Evolutionary conservation across 2,329 filamentous ascomycete genomes (phyloP).

Genomic region (Colletotrichum viniferum): DNA sequence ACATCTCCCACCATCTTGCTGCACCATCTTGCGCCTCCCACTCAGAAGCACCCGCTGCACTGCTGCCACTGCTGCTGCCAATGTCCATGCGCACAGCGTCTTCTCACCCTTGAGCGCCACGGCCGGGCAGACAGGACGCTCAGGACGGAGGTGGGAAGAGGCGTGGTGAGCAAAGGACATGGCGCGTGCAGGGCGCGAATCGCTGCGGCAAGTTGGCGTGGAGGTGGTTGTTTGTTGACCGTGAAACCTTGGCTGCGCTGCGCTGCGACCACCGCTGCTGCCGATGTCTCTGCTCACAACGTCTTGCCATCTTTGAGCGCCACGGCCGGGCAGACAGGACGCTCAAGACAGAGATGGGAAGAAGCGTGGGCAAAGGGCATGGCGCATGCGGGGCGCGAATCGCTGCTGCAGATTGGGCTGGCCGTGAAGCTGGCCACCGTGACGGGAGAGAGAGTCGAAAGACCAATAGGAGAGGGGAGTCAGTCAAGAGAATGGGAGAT

Average conservation of each 20-base stretch:
- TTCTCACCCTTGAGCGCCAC: not conserved
- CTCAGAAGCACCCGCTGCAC: not conserved
- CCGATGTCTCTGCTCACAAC: not conserved
- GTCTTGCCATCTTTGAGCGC: not conserved
- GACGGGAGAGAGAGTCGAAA: not conserved
- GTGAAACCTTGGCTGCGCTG: not conserved
- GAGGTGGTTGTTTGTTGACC: not conserved
- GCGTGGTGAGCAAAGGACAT: not conserved
- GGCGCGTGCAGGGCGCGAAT: not conserved
- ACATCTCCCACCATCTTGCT: not conserved
- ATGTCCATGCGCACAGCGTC: not conserved
- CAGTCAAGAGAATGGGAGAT: not conserved
- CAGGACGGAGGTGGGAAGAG: not conserved
- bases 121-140: not conserved
- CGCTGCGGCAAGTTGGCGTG: not conserved
- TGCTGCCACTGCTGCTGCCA: not conserved
- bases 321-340: not conserved
- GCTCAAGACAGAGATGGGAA: not conserved
- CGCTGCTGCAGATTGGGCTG: not conserved
- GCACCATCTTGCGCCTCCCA: not conserved
- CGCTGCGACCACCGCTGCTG: not conserved
- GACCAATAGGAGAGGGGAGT: not conserved
- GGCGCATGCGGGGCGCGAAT: not conserved
- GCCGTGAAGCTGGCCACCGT: not conserved
- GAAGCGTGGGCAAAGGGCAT: not conserved